Base-by-base conservation (phyloP, 768 basidiomycete genomes). In the Gloeophyllum trabeum region DNA sequence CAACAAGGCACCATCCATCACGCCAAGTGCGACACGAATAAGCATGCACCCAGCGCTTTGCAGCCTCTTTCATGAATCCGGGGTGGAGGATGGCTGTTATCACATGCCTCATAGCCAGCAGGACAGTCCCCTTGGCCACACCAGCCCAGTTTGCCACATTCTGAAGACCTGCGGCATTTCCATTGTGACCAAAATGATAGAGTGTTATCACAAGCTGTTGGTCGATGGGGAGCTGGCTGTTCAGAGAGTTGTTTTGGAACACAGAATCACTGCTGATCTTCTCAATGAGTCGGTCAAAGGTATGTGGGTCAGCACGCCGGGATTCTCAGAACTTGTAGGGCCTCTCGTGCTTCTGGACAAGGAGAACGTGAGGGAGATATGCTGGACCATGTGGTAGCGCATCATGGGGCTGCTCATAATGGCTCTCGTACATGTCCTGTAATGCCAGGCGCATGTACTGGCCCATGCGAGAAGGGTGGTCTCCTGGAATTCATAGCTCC, bases 61-160 rank as follows among this genome's bases (percentile, higher is more conserved):
- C 66, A 6, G 45, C 38, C 41, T 62, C 54, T 43, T 64, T 67
- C 51, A 53, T 47, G 39, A 60, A 64, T 5, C 43, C 42, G 4
- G 26, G 49, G 4, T 44, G 48, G 26, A 59, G 54, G 13, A 66
- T 24, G 3, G 61, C 59, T 1, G 46, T 56, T 49, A 65, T 59
- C 5, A 65, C 58, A 6, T 54, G 47, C 1, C 50, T 47, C 6
- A 60, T 64, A 12, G 26, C 40, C 4, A 53, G 40, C 3, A 44
- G 20, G 7, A 66, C 57, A 4, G 59, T 60, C 0, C 66, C 64
- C 28, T 55, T 53, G 1, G 53, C 53, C 24, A 55, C 14, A 0
- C 69, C 67, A 6, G 65, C 55, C 68, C 66, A 69, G 10, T 53
- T 44, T 1, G 61, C 59, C 5, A 69, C 59, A n/a, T 52, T 37